Evolutionary conservation across 129 eudicot genomes (phyloP).

Genomic region (Flaveria trinervia): DNA sequence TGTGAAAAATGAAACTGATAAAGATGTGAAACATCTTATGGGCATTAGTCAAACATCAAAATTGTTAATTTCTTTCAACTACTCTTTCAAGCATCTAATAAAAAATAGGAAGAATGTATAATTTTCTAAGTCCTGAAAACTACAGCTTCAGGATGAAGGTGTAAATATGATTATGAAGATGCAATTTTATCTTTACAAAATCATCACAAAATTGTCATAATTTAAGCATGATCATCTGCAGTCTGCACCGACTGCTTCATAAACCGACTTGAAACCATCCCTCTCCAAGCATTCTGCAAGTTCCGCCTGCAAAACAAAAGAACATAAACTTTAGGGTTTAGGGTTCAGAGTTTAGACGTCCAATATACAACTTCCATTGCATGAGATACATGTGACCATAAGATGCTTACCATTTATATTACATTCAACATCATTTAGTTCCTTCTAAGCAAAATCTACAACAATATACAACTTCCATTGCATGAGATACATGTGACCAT

Average conservation of each 20-base stretch:
- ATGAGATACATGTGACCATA: too few relatives aligned
- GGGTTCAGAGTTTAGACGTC: background rate
- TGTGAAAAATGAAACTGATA: background rate
- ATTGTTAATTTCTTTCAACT: conserved; percentile 29
- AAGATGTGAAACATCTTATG: background rate
- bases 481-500: too few relatives aligned
- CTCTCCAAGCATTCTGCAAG: conserved; percentile 82
- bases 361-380: too few relatives aligned
- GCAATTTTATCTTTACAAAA: conserved; percentile 37
- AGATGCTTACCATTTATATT: too few relatives aligned
- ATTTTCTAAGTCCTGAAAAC: conserved; percentile 27
- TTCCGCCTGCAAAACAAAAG: conserved; percentile 56
- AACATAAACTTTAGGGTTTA: background rate
- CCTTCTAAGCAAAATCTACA: too few relatives aligned
- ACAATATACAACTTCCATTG: too few relatives aligned
- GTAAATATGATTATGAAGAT: conserved; percentile 25
- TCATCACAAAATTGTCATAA: conserved; percentile 29
- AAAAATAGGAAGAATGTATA: background rate
- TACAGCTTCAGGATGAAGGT: conserved; percentile 33
- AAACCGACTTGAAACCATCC: conserved; percentile 80
- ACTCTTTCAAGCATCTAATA: conserved; percentile 27
- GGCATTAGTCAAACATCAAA: conserved; percentile 30
- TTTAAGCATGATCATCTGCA: conserved; percentile 46
- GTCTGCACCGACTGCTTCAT: conserved; percentile 92
- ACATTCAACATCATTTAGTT: too few relatives aligned